phyloP scores from a whole-genome alignment of 1,139 yeast species.

The Candida neerlandica region DNA sequence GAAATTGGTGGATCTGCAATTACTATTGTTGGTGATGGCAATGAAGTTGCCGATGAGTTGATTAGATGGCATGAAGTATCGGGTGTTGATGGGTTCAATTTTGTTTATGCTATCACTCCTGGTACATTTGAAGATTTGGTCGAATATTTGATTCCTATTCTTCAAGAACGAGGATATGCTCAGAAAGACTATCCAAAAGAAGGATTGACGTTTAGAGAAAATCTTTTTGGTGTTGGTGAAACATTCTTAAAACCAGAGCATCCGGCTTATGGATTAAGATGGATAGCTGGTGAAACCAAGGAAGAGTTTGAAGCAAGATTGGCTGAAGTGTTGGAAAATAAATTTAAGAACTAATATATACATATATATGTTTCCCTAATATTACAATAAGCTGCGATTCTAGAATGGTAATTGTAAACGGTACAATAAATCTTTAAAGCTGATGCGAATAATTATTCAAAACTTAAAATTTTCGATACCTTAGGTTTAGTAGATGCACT shows the following conservation, averaged over 20 bases:
- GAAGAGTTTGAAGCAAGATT: conserved; percentile 33
- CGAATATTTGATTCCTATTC: conserved; percentile 26
- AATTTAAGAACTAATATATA: conserved; percentile 11
- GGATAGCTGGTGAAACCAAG: conserved; percentile 38
- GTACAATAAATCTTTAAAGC: no score
- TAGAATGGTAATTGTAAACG: no score
- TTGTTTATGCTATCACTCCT: conserved; percentile 29
- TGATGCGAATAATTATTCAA: no score
- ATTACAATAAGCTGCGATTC: no score
- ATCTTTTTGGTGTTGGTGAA: conserved; percentile 25
- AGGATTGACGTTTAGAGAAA: conserved; percentile 25
- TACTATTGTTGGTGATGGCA: conserved; percentile 24
- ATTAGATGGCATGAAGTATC: conserved; percentile 27
- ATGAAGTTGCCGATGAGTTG: conserved; percentile 27
- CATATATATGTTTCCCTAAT: not conserved
- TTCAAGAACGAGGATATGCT: conserved; percentile 27
- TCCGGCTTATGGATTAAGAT: conserved; percentile 40
- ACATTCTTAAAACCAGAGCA: conserved; percentile 26
- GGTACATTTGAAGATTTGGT: conserved; percentile 29
- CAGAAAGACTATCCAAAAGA: conserved; percentile 31
- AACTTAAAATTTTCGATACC: no score
- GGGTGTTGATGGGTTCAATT: conserved; percentile 30
- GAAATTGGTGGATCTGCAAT: conserved; percentile 27
- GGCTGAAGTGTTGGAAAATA: conserved; percentile 18
- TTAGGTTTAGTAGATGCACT: no score